These are phyloP conservation scores for Irpex rosettiformis DNA, from an alignment of 1,284 basidiomycete species.

Conservation along the genomic window DNA sequence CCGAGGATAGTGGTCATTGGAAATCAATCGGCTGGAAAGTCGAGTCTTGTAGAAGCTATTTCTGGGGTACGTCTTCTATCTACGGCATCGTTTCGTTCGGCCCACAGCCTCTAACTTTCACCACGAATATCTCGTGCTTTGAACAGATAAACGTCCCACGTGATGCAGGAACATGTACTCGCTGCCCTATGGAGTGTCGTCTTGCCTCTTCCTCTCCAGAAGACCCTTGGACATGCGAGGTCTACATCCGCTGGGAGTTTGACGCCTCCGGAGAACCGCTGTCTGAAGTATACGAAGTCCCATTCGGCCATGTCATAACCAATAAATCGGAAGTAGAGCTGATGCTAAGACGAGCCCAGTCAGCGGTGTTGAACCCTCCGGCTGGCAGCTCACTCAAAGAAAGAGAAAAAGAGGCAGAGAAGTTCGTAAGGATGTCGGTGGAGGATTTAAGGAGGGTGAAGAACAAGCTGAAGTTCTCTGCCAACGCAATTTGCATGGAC, in stretches of 20 bases:
- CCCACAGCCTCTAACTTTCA: not conserved
- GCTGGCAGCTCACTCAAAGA: not conserved
- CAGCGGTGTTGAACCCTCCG: conserved; percentile 39
- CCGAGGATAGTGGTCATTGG: conserved; percentile 57
- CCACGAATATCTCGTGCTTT: conserved; percentile 28
- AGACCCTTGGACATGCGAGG: conserved; percentile 30
- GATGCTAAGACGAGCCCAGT: conserved; percentile 40
- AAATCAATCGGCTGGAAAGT: conserved; percentile 60
- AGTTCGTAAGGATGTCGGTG: conserved; percentile 24
- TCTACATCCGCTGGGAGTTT: conserved; percentile 30
- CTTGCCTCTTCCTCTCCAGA: conserved; percentile 13
- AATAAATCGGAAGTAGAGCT: conserved; percentile 35
- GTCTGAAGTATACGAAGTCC: conserved; percentile 25
- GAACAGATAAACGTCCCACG: conserved; percentile 8
- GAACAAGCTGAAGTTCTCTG: conserved; percentile 32
- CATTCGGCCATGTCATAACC: conserved; percentile 34
- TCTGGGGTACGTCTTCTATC: conserved; percentile 65
- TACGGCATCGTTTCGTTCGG: conserved; percentile 47
- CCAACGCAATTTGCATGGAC: conserved; percentile 41
- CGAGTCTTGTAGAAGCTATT: conserved; percentile 71
- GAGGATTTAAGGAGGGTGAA: conserved; percentile 16
- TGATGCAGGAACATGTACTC: conserved; percentile 24
- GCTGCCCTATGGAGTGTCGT: conserved; percentile 32
- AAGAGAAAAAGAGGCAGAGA: conserved; percentile 13
- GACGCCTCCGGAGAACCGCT: conserved; percentile 1